Percentiles rank a stretch among this genome's conserved stretches.
These are phyloP conservation scores for Conringia planisiliqua DNA, from an alignment of 345 rosid species.

Conservation along the genomic window DNA sequence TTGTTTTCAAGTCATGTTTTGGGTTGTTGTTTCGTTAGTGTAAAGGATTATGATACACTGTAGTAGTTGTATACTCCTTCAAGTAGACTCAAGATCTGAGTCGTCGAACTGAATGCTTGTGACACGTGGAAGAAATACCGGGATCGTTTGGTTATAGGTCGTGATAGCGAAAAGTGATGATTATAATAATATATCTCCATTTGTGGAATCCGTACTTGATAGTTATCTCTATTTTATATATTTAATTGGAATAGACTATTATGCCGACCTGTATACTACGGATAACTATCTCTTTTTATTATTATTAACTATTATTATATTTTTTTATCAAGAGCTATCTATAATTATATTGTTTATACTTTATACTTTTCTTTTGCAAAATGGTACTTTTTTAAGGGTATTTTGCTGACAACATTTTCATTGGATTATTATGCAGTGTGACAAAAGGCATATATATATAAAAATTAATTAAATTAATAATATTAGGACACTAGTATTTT, in stretches of 20 bases:
- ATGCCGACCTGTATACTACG: neutral
- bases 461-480: no score
- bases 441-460: no score
- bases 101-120: neutral
- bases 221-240: conserved; percentile 14
- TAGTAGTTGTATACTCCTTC: conserved; percentile 3
- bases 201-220: neutral
- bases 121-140: neutral
- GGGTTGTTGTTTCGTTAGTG: neutral
- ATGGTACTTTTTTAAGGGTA: no score
- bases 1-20: neutral
- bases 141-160: neutral
- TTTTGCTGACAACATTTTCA: no score
- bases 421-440: no score
- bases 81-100: neutral
- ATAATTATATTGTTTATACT: no score
- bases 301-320: no score
- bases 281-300: neutral
- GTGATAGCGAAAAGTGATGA: neutral
- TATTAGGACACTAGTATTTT: no score
- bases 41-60: neutral
- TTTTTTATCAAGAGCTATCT: no score
- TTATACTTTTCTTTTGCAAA: no score
- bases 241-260: neutral
- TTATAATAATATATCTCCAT: neutral